Percentiles rank a stretch among this genome's conserved stretches.
These are phyloP conservation scores for Apiosordaria backusii DNA, from an alignment of 495 filamentous ascomycete species.

Conservation along the genomic window DNA sequence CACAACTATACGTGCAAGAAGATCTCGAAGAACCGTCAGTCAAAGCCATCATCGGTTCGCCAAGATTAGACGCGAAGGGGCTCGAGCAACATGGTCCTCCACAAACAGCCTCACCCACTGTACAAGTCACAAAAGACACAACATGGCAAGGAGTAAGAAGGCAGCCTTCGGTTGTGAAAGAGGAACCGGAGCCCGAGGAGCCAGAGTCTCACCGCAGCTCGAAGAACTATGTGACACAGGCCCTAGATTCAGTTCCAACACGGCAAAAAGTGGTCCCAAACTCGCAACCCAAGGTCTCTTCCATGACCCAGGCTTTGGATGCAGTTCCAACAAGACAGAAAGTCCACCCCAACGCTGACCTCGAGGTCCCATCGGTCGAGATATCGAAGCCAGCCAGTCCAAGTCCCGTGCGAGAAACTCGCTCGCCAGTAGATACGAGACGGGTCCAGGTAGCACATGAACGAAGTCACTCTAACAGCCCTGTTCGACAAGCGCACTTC, in stretches of 20 bases:
- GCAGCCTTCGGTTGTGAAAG: constrained; percentile 60
- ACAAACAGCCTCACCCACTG: not conserved
- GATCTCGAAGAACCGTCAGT: constrained; percentile 19
- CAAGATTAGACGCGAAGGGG: constrained; percentile 19
- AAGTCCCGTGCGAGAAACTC: constrained; percentile 1
- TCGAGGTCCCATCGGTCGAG: not conserved
- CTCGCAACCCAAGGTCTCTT: not conserved
- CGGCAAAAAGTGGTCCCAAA: not conserved
- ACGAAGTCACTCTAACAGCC: constrained; percentile 35
- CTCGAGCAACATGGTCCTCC: constrained; percentile 14
- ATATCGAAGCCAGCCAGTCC: constrained; percentile 4
- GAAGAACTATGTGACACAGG: constrained; percentile 14
- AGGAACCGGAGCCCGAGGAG: constrained; percentile 54
- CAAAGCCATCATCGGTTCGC: constrained; percentile 21
- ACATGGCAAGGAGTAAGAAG: constrained; percentile 36
- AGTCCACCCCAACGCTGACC: not conserved
- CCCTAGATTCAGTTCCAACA: not conserved
- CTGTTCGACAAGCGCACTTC: constrained; percentile 68
- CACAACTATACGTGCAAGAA: not conserved
- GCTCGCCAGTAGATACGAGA: not conserved
- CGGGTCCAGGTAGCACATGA: constrained; percentile 15
- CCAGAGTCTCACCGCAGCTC: not conserved
- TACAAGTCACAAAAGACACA: not conserved
- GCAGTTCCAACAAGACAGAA: not conserved
- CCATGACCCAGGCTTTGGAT: not conserved